Evolutionary conservation across 2,329 filamentous ascomycete species (phyloP).

Genomic region (Pseudogymnoascus pannorum): DNA sequence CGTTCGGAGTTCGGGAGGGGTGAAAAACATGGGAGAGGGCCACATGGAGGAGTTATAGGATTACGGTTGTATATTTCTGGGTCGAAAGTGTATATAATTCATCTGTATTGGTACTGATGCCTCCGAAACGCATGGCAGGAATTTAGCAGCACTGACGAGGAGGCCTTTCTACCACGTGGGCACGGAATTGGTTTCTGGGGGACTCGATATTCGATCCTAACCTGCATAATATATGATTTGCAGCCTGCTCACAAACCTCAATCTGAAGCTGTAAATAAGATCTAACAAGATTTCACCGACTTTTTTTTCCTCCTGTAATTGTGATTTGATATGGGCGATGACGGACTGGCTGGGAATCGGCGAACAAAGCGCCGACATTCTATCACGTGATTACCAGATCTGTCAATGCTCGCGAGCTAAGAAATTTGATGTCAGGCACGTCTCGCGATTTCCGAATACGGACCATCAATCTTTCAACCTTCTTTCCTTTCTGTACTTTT

Average conservation of each 20-base stretch:
- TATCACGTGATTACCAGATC: constrained; percentile 3
- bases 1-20: not conserved
- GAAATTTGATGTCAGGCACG: constrained; percentile 9
- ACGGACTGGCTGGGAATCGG: constrained; percentile 2
- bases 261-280: not conserved
- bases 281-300: not conserved
- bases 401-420: constrained; percentile 4
- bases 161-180: not conserved
- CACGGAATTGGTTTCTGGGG: not conserved
- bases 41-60: not conserved
- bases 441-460: constrained; percentile 1
- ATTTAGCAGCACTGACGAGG: not conserved
- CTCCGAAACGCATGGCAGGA: not conserved
- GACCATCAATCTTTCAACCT: constrained; percentile 10
- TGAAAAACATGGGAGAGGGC: not conserved
- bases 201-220: not conserved
- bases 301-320: not conserved
- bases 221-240: not conserved
- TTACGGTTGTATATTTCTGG: not conserved
- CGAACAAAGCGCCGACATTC: not conserved
- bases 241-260: not conserved
- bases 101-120: not conserved
- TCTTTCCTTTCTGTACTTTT: constrained; percentile 15
- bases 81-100: not conserved
- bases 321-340: not conserved